Evolutionary conservation across 2,329 filamentous ascomycete species (phyloP).

Genomic region (Colletotrichum kahawae): DNA sequence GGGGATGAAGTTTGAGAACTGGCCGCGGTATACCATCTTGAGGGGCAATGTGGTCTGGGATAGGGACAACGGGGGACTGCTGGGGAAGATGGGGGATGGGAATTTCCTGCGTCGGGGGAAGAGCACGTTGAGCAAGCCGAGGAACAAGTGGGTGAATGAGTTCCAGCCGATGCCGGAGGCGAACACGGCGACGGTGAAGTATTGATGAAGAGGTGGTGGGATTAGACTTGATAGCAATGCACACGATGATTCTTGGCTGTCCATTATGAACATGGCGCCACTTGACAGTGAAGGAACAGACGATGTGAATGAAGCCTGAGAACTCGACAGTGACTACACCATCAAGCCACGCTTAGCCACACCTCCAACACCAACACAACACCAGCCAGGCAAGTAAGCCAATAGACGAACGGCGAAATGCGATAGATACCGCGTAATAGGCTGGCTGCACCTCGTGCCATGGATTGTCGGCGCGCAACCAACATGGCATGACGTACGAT

Average conservation of each 20-base stretch:
- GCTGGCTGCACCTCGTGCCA: neutral
- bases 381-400: too few species aligned
- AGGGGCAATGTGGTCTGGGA: conserved; percentile 65
- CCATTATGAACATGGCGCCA: rapidly evolving
- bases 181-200: neutral
- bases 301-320: neutral
- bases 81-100: conserved; percentile 53
- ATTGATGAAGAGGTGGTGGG: neutral
- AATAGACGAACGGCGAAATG: neutral
- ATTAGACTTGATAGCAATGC: neutral
- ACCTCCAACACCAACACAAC: neutral
- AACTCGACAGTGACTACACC: neutral
- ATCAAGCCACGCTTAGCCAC: neutral
- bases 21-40: conserved; percentile 66
- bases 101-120: conserved; percentile 50
- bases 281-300: neutral
- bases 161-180: neutral
- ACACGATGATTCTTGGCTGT: neutral
- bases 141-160: conserved; percentile 22
- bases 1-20: conserved; percentile 59
- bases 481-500: neutral
- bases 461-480: neutral
- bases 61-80: conserved; percentile 53
- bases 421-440: neutral
- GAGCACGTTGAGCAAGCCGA: conserved; percentile 23